Evolutionary conservation across 2,329 filamentous ascomycete genomes (phyloP), one percentile per base, ranked within the genome.

Genomic region (Paramyrothecium sp.): DNA sequence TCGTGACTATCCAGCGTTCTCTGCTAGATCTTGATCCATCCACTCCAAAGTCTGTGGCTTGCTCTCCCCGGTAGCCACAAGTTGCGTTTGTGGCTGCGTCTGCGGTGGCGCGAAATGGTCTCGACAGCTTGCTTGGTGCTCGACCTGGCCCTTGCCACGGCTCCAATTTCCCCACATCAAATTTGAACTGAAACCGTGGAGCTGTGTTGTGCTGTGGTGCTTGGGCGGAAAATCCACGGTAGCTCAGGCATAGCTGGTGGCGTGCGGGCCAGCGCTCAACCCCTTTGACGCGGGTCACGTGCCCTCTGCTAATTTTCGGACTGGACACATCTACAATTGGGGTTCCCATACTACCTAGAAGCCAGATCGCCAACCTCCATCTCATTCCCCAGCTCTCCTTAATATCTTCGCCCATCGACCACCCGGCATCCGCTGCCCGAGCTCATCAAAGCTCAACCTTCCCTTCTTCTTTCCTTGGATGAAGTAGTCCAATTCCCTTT

Each of bases 261-360:
- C 26, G 26, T 4, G 26, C 26, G 10, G 26, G 26, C 26, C 26
- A 30, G 26, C 38, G 13, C n/a, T 44, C 13, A 44, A 44, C 38
- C 38, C 38, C 38, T 44, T 44, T 44, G 38, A 19, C 38, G 57
- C 57, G 49, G 62, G 68, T 75, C 72, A 71, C 68, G 68, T 75
- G 71, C 54, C 50, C 70, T 67, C 68, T 66, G 63, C 62, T 64
- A 66, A 71, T 71, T 73, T 73, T 71, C 73, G 76, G 75, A 74
- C 76, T 74, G 76, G 75, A 74, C 76, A 78, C 75, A 77, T 78
- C 69, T 73, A 70, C 75, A 69, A 65, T 74, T 44, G 38, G 38
- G 38, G 38, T 44, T 76, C 61, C 57, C 67, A 65, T 65, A 66
- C 65, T n/a, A n/a, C n/a, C n/a, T 71, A 75, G 73, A 78, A 75